phyloP scores from a whole-genome alignment of 129 eudicot genomes.

The Deinandra increscens region DNA sequence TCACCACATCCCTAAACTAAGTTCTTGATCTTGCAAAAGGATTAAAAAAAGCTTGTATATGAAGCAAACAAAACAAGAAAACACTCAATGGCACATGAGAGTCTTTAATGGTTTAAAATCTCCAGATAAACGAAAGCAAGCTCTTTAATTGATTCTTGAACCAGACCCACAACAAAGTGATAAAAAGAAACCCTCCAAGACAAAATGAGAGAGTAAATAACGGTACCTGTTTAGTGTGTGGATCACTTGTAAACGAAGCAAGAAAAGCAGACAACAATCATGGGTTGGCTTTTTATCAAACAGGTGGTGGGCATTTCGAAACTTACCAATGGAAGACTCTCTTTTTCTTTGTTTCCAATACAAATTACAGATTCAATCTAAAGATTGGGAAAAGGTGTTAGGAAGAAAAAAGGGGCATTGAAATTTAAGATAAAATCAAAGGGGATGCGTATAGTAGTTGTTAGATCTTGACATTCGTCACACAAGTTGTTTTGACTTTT shows the following conservation, averaged over 20 bases:
- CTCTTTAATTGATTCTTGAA: constrained; percentile 38
- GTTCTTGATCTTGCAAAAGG: background rate
- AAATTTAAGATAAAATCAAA: background rate
- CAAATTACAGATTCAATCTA: background rate
- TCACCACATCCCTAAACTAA: constrained; percentile 5
- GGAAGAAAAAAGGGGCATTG: constrained; percentile 13
- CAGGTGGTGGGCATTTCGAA: constrained; percentile 30
- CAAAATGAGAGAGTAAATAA: constrained; percentile 12
- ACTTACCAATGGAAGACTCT: background rate
- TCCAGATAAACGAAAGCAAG: constrained; percentile 27
- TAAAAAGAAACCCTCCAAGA: constrained; percentile 17
- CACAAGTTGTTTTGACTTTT: constrained; percentile 30
- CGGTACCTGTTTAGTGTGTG: constrained; percentile 15
- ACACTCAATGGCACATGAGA: constrained; percentile 41
- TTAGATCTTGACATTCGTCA: constrained; percentile 34
- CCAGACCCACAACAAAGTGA: constrained; percentile 38
- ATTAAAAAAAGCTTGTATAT: constrained; percentile 39
- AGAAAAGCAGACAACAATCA: constrained; percentile 36
- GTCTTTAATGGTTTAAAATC: constrained; percentile 42
- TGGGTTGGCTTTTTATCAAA: constrained; percentile 22
- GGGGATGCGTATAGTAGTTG: constrained; percentile 20
- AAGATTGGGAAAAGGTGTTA: constrained; percentile 7
- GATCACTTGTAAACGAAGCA: constrained; percentile 71
- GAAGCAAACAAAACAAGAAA: constrained; percentile 50
- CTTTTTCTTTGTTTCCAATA: constrained; percentile 13